Percentiles rank a stretch among this genome's conserved stretches.
These are phyloP conservation scores for Chlamydomonas urium DNA, from an alignment of 139 green algal species.

Conservation along the genomic window DNA sequence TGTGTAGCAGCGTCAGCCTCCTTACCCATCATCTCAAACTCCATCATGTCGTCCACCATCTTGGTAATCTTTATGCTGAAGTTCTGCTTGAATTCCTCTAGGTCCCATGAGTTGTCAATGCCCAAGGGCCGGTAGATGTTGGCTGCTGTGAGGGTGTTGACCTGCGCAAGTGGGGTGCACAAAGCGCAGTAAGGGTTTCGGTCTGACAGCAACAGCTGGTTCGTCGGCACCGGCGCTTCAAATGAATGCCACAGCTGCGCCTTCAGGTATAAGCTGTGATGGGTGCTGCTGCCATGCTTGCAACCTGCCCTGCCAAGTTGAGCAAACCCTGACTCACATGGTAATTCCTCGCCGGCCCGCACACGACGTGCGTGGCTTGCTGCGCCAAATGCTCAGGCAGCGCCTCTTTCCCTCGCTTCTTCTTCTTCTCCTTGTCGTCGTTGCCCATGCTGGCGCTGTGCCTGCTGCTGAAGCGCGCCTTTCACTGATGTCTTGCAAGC, in stretches of 20 bases:
- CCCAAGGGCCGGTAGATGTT: slow-evolving; percentile 62
- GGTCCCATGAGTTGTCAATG: slow-evolving; percentile 73
- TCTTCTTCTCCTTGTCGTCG: slow-evolving; percentile 32
- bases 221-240: too few species aligned
- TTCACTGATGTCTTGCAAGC: too few species aligned
- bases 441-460: slow-evolving; percentile 10
- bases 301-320: too few species aligned
- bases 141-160: slow-evolving; percentile 55
- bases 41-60: slow-evolving; percentile 55
- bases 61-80: slow-evolving; percentile 55
- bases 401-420: neutral
- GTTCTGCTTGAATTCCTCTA: slow-evolving; percentile 59
- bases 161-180: slow-evolving; percentile 4
- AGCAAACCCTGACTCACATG: slow-evolving; percentile 75
- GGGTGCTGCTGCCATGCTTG: too few species aligned
- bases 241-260: too few species aligned
- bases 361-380: slow-evolving; percentile 62
- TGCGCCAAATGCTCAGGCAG: slow-evolving; percentile 56
- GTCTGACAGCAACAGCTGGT: too few species aligned
- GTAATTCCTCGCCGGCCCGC: slow-evolving; percentile 64
- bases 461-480: neutral
- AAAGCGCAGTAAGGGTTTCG: too few species aligned
- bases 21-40: slow-evolving; percentile 91
- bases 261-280: too few species aligned
- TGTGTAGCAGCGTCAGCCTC: too few species aligned